Base-by-base conservation (phyloP, 2,329 filamentous ascomycete genomes). In the Fusarium anguioides region DNA sequence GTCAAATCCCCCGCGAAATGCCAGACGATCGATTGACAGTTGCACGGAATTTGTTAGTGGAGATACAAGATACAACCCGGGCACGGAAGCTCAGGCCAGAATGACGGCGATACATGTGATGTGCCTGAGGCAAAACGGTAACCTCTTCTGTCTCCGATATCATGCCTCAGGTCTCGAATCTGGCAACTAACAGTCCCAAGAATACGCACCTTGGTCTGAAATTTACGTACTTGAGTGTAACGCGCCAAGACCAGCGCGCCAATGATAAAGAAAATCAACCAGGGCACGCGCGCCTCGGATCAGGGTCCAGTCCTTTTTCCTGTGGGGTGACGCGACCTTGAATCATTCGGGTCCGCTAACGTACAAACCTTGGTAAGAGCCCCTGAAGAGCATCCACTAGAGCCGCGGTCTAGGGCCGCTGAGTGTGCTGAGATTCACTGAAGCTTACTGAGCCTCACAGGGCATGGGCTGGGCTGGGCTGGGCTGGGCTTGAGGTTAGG, bases 111-210 rank as follows among this genome's bases (percentile, higher is more conserved):
- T 8, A 45, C 21, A 26, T 24, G 4, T 74, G 76, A 26, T 24
- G 4, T 74, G 76, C 76, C 76, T 78, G 50, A 78, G 76, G 76
- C 76, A 73, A 37, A 29, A 5, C 21, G 29, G 35, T 52, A 54
- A 37, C 31, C 27, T 29, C 64, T n/a, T 67, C 59, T 64, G 40
- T 27, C 48, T 24, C 37, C 26, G 18, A 42, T 18, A 41, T 66
- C 44, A 21, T 72, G 67, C 70, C 69, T 72, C 64, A 72, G 66
- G 66, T 65, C 47, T 54, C 60, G 18, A 58, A n/a, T 14, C 24
- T 23, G 26, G 33, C 10, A 14, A 29, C 17, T n/a, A 4, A 0
- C 40, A 35, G 51, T 63, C 68, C 44, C 41, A 51, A 24, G 37
- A 60, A 39, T 73, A 71, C 71, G 71, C 63, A 73, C n/a, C 23